These are phyloP conservation scores for Fusarium tjaetaba DNA, from an alignment of 2,329 filamentous ascomycete genomes.

Conservation along the genomic window DNA sequence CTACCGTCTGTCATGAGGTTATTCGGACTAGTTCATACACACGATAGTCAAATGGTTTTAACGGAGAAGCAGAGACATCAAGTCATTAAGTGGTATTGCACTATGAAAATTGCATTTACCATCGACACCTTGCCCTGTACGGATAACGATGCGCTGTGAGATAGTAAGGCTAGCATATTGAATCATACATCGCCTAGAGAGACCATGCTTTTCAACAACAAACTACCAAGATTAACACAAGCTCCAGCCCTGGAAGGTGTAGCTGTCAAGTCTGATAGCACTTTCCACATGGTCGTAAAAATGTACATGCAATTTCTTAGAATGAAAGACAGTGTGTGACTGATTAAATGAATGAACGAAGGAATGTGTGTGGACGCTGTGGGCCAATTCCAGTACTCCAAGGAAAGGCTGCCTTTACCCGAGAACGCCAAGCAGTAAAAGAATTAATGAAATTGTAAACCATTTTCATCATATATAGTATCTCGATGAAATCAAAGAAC, in stretches of 20 bases:
- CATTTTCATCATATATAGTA: slow-evolving; percentile 32
- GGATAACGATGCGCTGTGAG: not conserved
- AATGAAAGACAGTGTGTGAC: slow-evolving; percentile 27
- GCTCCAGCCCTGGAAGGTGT: not conserved
- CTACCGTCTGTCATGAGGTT: not conserved
- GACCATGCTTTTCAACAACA: slow-evolving; percentile 18
- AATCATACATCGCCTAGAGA: not conserved
- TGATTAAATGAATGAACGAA: not conserved
- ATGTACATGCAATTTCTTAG: slow-evolving; percentile 20
- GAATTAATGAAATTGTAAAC: slow-evolving; percentile 13
- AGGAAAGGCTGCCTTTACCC: slow-evolving; percentile 31
- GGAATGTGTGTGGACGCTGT: slow-evolving; percentile 39
- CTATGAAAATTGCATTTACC: not conserved
- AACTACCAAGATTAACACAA: slow-evolving; percentile 3
- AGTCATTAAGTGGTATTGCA: slow-evolving; percentile 11
- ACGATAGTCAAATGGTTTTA: not conserved
- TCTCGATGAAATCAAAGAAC: slow-evolving; percentile 22
- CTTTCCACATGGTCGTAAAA: slow-evolving; percentile 1
- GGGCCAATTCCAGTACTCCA: slow-evolving; percentile 13
- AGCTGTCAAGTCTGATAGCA: slow-evolving; percentile 9
- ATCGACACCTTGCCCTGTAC: not conserved
- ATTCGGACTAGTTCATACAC: not conserved
- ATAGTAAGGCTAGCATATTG: not conserved
- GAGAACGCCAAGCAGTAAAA: slow-evolving; percentile 25
- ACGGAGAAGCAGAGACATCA: not conserved